A percentile compares a stretch with the other conserved stretches of the same genome.
Evolutionary conservation across 148 eudicot genomes (phyloP).

Genomic region (Hydrangea macrophylla): DNA sequence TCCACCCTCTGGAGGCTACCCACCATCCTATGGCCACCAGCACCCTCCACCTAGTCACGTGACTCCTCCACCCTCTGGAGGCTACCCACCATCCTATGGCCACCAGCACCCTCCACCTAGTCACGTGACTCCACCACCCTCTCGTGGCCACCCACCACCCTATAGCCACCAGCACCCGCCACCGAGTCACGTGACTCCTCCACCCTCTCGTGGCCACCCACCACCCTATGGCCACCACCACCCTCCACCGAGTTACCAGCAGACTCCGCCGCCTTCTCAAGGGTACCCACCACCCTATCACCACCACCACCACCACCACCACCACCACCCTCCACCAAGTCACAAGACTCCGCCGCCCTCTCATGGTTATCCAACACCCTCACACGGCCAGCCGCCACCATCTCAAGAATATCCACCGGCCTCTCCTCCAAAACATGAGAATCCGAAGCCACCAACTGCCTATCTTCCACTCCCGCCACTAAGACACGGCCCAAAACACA

Average conservation of each 20-base stretch:
- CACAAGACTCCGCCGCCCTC: not conserved
- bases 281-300: not conserved
- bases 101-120: too few species aligned
- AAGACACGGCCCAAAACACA: not conserved
- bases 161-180: too few species aligned
- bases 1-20: too few species aligned
- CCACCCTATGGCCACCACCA: too few species aligned
- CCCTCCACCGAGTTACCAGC: too few species aligned
- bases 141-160: not conserved
- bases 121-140: too few species aligned
- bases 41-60: too few species aligned
- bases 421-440: too few species aligned
- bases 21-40: too few species aligned
- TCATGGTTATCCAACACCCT: not conserved
- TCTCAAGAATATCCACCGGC: not conserved
- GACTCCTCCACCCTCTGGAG: too few species aligned
- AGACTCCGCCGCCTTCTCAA: not conserved
- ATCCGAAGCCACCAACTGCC: not conserved
- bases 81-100: too few species aligned
- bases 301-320: not conserved
- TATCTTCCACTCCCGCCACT: not conserved
- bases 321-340: not conserved
- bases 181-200: too few species aligned
- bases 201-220: not conserved
- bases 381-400: not conserved